phyloP scores from a whole-genome alignment of 2,329 filamentous ascomycete species.

The Fusarium marasasianum region DNA sequence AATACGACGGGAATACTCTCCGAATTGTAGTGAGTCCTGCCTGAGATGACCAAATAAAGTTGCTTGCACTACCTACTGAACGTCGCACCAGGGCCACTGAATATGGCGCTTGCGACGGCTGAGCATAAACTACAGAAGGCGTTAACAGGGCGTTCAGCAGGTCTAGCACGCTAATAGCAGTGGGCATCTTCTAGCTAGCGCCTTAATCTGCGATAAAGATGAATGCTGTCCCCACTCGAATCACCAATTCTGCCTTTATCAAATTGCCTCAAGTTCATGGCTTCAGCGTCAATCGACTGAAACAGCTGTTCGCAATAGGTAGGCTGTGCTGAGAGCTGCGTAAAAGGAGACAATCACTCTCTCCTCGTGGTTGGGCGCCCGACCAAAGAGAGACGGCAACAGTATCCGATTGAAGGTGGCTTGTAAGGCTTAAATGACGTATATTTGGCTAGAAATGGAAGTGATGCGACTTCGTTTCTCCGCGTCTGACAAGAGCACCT shows the following conservation, averaged over 20 bases:
- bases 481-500: neutral
- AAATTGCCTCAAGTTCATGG: neutral
- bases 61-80: no score
- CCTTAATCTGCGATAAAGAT: no score
- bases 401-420: neutral
- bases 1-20: neutral
- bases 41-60: no score
- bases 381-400: rapidly evolving
- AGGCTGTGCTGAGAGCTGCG: neutral
- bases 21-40: no score
- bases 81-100: no score
- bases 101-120: no score
- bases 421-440: neutral
- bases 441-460: neutral
- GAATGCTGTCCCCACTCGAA: neutral
- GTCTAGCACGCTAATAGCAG: no score
- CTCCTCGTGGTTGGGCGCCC: neutral
- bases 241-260: no score
- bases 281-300: rapidly evolving
- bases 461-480: neutral
- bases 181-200: no score
- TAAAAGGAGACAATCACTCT: neutral
- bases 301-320: no score
- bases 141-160: no score
- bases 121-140: no score